Base-by-base conservation (phyloP, 306 rosid species). In the Adenanthera pavonina region DNA sequence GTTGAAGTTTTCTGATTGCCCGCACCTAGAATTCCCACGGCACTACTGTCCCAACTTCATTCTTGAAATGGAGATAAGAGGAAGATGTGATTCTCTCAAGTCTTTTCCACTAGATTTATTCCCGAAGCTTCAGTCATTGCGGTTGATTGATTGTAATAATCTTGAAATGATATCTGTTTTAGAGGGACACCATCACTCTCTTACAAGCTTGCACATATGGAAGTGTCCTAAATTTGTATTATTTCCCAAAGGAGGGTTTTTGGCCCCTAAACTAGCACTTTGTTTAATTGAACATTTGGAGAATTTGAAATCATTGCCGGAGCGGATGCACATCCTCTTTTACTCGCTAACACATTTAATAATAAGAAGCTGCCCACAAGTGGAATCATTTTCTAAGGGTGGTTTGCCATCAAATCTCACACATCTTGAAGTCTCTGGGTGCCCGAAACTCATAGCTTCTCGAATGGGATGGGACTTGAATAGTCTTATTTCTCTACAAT, bases 381-480 rank as follows among this genome's bases (percentile, higher is more conserved):
- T 57, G 9, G 78, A 80, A 17, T 35, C 78, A 47, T 71, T 80
- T 47, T 43, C 65, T 0, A 51, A 60, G 3, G 78, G 14, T 5
- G 64, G 78, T 17, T 60, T 59, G 52, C 72, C 83, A n/a, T 13
- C 44, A 38, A 60, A 60, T 71, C 20, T 79, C 6, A n/a, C 10
- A 6, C 0, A 0, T 6, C 56, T 79, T 34, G 0, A 1, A 0
- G 60, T 79, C n/a, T 0, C 0, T 0, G 20, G 36, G 5, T 80
- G 78, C 56, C n/a, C 59, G 0, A 80, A 72, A 48, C 64, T 80
- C 17, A 0, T 47, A 10, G 78, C 78, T 5, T 2, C 36, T 34
- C 48, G 46, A 19, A 60, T 34, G 78, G 20, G 11, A 20, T 79
- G 83, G 83, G 41, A 56, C n/a, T 40, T 71, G 46, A 15, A 36